phyloP scores from a whole-genome alignment of 768 basidiomycete genomes.

The Rhodotorula toruloides region DNA sequence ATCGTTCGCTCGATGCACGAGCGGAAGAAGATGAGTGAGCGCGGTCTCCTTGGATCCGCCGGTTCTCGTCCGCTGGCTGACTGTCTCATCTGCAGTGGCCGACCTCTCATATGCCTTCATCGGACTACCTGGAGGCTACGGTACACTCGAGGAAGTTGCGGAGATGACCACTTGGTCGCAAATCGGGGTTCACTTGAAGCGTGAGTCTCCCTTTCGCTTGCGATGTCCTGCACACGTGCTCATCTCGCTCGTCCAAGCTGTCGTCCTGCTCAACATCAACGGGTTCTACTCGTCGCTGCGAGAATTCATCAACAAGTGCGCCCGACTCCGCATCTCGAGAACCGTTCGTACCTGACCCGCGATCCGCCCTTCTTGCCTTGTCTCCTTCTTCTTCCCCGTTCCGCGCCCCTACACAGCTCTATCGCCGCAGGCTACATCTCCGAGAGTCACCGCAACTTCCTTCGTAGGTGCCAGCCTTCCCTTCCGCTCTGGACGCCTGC shows the following conservation, averaged over 20 bases:
- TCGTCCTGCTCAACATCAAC: slow-evolving; percentile 78
- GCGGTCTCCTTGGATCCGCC: too few species aligned
- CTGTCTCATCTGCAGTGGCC: slow-evolving; percentile 54
- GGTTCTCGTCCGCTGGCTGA: too few species aligned
- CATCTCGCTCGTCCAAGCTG: slow-evolving; percentile 51
- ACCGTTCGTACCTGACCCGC: slow-evolving; percentile 47
- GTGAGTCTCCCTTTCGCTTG: background rate
- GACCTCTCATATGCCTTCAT: slow-evolving; percentile 66
- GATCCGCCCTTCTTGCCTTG: background rate
- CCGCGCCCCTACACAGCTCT: background rate
- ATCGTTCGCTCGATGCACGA: slow-evolving; percentile 61
- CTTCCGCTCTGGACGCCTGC: too few species aligned
- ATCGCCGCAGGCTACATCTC: slow-evolving; percentile 54
- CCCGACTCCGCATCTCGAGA: background rate
- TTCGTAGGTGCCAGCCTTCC: too few species aligned
- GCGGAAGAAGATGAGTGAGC: slow-evolving; percentile 66
- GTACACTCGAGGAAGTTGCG: slow-evolving; percentile 84
- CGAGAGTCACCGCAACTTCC: slow-evolving; percentile 57
- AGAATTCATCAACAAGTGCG: slow-evolving; percentile 57
- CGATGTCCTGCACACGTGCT: too few species aligned
- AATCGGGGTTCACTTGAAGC: slow-evolving; percentile 58
- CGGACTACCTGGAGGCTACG: slow-evolving; percentile 89
- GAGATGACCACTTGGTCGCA: slow-evolving; percentile 96
- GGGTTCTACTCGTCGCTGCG: slow-evolving; percentile 79
- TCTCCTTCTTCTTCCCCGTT: background rate